Evolutionary conservation across 75 land plant species (phyloP), one percentile per base, ranked within the genome.

Genomic region (Isoetes taiwanensis): DNA sequence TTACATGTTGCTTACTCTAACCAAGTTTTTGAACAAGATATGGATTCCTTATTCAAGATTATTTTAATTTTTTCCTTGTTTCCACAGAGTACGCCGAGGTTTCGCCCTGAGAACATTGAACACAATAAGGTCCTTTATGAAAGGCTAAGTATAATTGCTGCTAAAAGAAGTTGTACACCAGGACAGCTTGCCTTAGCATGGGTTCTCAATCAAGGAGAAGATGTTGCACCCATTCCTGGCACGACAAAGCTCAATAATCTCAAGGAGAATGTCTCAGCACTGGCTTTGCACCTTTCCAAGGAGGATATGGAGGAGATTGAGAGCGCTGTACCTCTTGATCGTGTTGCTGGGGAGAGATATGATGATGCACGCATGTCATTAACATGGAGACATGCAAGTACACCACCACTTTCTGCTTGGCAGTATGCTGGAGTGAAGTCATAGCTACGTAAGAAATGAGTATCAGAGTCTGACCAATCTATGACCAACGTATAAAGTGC

Each of bases 141-240:
- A 29, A 55, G 77, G n/a, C 24, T 82, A 17, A 56, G 53, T 9
- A 32, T n/a, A 8, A 30, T 79, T 25, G 74, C 79, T 41, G 23
- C 43, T 29, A 79, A 79, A 57, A 63, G 73, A 52, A 56, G 48
- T 3, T 75, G 76, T 58, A 67, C 70, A 3, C 41, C 61, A 24
- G 64, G 75, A 12, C 86, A 78, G 31, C 57, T 81, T 5, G 86
- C 82, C 30, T 61, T 82, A 12, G 60, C 86, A 30, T 82, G 82
- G 86, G 41, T 82, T 23, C 54, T 76, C 32, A 71, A 79, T 20
- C 79, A 79, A 59, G 82, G 76, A 14, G 65, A 66, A 10, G 80
- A 67, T 43, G 70, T 72, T 23, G 78, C 75, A 17, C 81, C 81
- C 28, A 81, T 81, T 26, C 84, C 78, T 34, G 80, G 83, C 27